Evolutionary conservation across 176 grass and related monocot species (phyloP).

Genomic region (Metroxylon sagu): DNA sequence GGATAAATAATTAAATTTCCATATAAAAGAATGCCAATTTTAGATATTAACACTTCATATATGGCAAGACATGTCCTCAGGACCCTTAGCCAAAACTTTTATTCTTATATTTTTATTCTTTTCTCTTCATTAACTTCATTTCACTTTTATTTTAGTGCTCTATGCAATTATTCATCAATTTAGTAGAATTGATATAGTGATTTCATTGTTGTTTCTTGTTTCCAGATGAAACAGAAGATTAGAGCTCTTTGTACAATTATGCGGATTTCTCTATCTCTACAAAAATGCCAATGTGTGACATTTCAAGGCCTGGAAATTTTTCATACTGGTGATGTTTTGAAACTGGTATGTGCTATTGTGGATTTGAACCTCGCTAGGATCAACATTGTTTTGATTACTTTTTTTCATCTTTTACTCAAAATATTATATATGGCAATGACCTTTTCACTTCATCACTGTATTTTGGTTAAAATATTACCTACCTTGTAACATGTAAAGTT

Average conservation of each 20-base stretch:
- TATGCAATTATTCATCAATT: not conserved
- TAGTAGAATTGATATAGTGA: not conserved
- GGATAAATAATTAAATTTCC: no score
- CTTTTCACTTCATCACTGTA: not conserved
- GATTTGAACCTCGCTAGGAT: not conserved
- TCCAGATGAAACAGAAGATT: slow-evolving; percentile 8
- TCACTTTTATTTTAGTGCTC: not conserved
- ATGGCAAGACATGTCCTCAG: no score
- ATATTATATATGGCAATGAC: not conserved
- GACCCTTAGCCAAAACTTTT: no score
- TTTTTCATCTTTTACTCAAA: not conserved
- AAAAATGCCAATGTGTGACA: slow-evolving; percentile 7
- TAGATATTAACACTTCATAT: no score
- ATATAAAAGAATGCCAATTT: no score
- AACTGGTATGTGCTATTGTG: not conserved
- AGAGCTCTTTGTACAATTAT: slow-evolving; percentile 8
- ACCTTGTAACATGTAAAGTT: no score
- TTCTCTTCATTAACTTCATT: not conserved
- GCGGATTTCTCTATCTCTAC: not conserved
- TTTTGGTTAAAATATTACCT: no score
- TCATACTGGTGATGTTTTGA: slow-evolving; percentile 2
- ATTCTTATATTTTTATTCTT: no score
- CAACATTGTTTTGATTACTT: not conserved
- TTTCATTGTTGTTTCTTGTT: not conserved
- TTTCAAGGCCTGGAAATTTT: not conserved